Evolutionary conservation across 2,329 filamentous ascomycete species (phyloP).

Genomic region (Fusarium lateritium): DNA sequence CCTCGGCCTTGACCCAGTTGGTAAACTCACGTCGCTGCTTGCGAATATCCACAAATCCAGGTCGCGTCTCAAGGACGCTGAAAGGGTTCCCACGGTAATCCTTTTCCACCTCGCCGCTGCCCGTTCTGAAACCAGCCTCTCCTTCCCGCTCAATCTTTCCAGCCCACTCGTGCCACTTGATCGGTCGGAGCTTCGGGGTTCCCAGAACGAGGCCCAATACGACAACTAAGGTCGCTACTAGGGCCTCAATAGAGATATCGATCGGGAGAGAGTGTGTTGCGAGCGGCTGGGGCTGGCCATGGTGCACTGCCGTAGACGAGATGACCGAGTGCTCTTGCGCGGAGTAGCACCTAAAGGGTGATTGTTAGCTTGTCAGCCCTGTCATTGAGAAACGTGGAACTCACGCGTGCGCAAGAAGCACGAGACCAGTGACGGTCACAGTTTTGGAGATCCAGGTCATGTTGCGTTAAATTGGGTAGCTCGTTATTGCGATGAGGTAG

Average conservation of each 20-base stretch:
- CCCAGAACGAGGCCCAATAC: constrained; percentile 85
- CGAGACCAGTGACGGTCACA: constrained; percentile 80
- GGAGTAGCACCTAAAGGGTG: constrained; percentile 84
- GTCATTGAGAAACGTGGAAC: constrained; percentile 50
- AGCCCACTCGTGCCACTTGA: constrained; percentile 86
- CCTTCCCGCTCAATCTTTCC: constrained; percentile 87
- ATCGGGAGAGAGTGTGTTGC: constrained; percentile 74
- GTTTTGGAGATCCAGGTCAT: constrained; percentile 82
- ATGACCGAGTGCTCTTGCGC: constrained; percentile 91
- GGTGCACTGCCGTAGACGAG: constrained; percentile 67
- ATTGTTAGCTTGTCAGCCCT: constrained; percentile 32
- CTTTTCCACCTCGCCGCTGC: constrained; percentile 76
- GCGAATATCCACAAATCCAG: constrained; percentile 90
- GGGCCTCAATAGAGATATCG: constrained; percentile 90
- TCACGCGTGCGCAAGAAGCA: constrained; percentile 91
- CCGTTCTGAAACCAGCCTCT: constrained; percentile 68
- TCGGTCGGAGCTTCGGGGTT: constrained; percentile 84
- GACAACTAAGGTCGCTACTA: constrained; percentile 85
- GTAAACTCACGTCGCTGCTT: constrained; percentile 84
- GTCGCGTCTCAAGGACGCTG: constrained; percentile 80
- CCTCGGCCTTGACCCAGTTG: constrained; percentile 73
- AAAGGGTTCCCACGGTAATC: constrained; percentile 85
- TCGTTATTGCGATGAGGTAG: constrained; percentile 16
- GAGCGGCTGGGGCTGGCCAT: constrained; percentile 59
- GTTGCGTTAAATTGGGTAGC: constrained; percentile 31